Conservation (phyloP, 108 stramenopile genomes). For the Nannochloropsis gaditana region DNA sequence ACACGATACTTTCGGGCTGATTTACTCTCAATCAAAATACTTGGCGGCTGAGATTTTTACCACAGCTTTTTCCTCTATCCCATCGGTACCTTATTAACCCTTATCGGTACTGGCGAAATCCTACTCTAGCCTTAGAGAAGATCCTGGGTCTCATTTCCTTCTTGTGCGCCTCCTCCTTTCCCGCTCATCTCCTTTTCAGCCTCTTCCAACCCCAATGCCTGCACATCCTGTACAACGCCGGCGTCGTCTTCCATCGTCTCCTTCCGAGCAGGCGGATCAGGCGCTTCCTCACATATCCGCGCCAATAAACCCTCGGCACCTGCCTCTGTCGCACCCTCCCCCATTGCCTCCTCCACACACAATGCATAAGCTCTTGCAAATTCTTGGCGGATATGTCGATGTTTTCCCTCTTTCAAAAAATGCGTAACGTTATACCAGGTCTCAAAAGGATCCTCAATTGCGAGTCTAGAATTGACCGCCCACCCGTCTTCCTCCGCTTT, state of each 20-base stretch:
- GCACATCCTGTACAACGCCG: neutral
- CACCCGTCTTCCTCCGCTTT: conserved; percentile 92
- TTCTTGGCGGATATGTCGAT: conserved; percentile 41
- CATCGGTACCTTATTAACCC: no score
- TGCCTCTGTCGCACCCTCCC: neutral
- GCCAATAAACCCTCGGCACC: neutral
- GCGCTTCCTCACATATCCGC: neutral
- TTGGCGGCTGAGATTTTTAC: no score
- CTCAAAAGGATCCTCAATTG: conserved; percentile 99
- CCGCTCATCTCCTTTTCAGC: neutral
- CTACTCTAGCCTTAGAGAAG: no score
- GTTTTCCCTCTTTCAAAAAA: conserved; percentile 67
- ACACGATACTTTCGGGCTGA: no score
- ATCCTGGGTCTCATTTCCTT: neutral
- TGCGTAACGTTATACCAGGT: conserved; percentile 98
- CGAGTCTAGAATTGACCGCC: conserved; percentile 73
- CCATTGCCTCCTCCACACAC: neutral
- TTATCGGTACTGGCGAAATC: no score
- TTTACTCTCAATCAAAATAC: no score
- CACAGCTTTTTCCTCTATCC: no score
- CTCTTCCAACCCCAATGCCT: neutral
- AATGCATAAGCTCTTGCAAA: conserved; percentile 45
- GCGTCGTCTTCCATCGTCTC: neutral
- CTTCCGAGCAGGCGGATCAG: neutral
- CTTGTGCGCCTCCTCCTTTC: neutral